Evolutionary conservation across 768 basidiomycete species (phyloP).

Genomic region (Russula lepida): DNA sequence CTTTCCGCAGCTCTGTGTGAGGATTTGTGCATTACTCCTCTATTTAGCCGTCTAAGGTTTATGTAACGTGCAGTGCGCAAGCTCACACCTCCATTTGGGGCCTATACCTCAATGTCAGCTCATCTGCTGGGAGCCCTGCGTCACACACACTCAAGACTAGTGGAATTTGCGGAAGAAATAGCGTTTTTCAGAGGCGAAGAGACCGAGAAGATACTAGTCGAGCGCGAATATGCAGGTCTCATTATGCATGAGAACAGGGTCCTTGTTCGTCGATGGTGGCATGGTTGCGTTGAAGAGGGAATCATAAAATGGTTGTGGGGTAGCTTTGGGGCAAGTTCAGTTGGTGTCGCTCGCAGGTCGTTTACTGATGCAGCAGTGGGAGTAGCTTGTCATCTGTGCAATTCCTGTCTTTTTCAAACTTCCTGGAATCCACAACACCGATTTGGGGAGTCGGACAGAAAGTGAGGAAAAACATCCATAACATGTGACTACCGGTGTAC

Average conservation of each 20-base stretch:
- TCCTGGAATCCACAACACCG: slow-evolving; percentile 55
- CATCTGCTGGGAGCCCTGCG: slow-evolving; percentile 83
- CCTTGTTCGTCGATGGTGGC: slow-evolving; percentile 75
- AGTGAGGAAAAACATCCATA: slow-evolving; percentile 50
- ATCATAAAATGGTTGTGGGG: slow-evolving; percentile 98
- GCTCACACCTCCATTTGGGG: slow-evolving; percentile 86
- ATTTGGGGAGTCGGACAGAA: slow-evolving; percentile 86
- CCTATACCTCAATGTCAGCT: slow-evolving; percentile 82
- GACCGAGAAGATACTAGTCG: slow-evolving; percentile 85
- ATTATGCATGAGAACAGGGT: slow-evolving; percentile 82
- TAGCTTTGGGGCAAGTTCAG: slow-evolving; percentile 67
- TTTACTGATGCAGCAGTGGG: not conserved
- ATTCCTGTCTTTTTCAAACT: slow-evolving; percentile 90
- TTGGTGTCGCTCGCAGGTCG: not conserved
- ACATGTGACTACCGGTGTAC: not conserved
- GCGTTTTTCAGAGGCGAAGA: slow-evolving; percentile 85
- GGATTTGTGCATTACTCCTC: slow-evolving; percentile 27
- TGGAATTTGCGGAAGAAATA: slow-evolving; percentile 83
- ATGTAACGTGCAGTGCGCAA: slow-evolving; percentile 53
- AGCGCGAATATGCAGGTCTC: slow-evolving; percentile 78
- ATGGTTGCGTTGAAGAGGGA: slow-evolving; percentile 87
- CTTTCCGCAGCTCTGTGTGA: slow-evolving; percentile 70
- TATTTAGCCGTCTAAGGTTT: not conserved
- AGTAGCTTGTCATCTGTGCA: slow-evolving; percentile 64
- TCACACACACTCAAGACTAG: slow-evolving; percentile 84